These are phyloP conservation scores for Furculomyces boomerangus DNA, from an alignment of 371 early-diverging fungal species.

Conservation along the genomic window DNA sequence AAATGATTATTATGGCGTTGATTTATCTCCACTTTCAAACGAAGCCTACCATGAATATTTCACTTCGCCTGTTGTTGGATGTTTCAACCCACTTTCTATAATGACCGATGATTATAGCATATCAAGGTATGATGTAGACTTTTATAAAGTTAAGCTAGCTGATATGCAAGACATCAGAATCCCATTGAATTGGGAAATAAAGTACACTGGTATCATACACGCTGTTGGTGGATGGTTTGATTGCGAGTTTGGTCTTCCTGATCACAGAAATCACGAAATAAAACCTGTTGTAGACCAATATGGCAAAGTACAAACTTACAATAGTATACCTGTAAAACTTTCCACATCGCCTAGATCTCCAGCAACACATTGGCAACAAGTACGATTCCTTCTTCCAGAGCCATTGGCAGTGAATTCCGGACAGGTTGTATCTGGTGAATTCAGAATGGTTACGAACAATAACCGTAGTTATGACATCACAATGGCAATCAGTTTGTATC, in stretches of 20 bases:
- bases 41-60: constrained; percentile 25
- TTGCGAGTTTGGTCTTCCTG: constrained; percentile 38
- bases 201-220: constrained; percentile 81
- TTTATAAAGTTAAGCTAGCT: constrained; percentile 52
- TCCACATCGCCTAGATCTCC: constrained; percentile 72
- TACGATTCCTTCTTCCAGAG: constrained; percentile 80
- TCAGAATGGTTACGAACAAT: constrained; percentile 71
- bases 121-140: constrained; percentile 40
- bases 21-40: constrained; percentile 60
- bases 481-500: constrained; percentile 13
- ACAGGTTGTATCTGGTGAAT: constrained; percentile 64
- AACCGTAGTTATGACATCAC: constrained; percentile 78
- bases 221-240: constrained; percentile 98
- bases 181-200: constrained; percentile 61
- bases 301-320: background rate
- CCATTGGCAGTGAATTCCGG: constrained; percentile 89
- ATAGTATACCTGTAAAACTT: constrained; percentile 17
- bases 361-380: constrained; percentile 96
- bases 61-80: constrained; percentile 76
- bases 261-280: background rate
- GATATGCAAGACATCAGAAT: constrained; percentile 67
- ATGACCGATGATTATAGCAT: constrained; percentile 32
- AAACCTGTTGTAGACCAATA: background rate
- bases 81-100: constrained; percentile 71
- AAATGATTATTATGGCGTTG: constrained; percentile 76